These are phyloP conservation scores for Myxozyma sirexii DNA, from an alignment of 805 yeast species.

Conservation along the genomic window DNA sequence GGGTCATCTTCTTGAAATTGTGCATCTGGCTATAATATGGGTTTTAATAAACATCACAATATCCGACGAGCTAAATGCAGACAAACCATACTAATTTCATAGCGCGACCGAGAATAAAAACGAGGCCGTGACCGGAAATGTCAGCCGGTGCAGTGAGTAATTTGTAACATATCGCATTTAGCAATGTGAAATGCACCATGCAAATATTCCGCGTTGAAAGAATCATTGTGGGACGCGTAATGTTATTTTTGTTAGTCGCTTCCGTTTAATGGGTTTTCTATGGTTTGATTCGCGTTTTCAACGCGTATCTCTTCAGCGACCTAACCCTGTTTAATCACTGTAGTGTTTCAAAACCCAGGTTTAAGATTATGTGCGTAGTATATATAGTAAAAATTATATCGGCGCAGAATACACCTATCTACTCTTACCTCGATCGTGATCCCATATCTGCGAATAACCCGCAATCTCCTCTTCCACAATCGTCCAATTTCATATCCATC, in stretches of 20 bases:
- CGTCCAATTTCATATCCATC: background rate
- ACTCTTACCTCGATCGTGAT: no score
- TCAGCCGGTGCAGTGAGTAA: slow-evolving; percentile 28
- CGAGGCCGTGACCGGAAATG: slow-evolving; percentile 30
- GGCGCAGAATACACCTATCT: no score
- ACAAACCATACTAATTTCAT: slow-evolving; percentile 25
- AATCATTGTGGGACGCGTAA: slow-evolving; percentile 14
- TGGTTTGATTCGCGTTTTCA: background rate
- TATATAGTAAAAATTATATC: no score
- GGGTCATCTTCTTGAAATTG: slow-evolving; percentile 30
- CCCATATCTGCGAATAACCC: no score
- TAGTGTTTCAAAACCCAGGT: no score
- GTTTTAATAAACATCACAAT: background rate
- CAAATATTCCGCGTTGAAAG: slow-evolving; percentile 30
- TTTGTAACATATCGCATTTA: slow-evolving; percentile 29
- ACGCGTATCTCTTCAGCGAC: background rate
- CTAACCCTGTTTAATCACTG: no score
- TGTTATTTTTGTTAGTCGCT: background rate
- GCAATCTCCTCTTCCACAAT: no score
- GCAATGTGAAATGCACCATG: slow-evolving; percentile 31
- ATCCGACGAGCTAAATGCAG: background rate
- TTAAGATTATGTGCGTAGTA: no score
- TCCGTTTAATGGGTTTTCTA: background rate
- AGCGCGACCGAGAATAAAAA: slow-evolving; percentile 32
- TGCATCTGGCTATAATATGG: slow-evolving; percentile 20